Evolutionary conservation across 768 basidiomycete genomes (phyloP).

Genomic region (Phaeotremella skinneri): DNA sequence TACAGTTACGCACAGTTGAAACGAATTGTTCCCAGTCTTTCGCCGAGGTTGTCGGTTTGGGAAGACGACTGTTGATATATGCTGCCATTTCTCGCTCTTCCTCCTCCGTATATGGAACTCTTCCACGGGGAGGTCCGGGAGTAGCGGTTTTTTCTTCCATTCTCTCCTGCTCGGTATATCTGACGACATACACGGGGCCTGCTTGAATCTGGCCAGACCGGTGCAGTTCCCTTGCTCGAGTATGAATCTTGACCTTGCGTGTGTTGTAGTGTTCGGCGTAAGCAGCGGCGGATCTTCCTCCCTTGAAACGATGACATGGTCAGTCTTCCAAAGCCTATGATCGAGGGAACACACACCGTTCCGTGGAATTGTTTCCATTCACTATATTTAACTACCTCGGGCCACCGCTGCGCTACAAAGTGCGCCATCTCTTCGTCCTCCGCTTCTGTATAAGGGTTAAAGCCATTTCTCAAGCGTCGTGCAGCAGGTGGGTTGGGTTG

Average conservation of each 20-base stretch:
- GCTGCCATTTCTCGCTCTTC: constrained; percentile 23
- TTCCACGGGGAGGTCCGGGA: too few relatives aligned
- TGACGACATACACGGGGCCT: too few relatives aligned
- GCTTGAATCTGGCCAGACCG: not conserved
- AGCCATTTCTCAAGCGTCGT: too few relatives aligned
- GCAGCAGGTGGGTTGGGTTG: not conserved
- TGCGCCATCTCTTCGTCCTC: constrained; percentile 17
- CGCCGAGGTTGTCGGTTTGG: not conserved
- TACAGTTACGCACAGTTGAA: too few relatives aligned
- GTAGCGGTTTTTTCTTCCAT: too few relatives aligned
- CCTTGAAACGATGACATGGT: not conserved
- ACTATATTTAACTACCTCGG: not conserved
- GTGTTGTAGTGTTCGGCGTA: constrained; percentile 11
- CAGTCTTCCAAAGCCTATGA: not conserved
- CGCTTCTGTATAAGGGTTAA: constrained; percentile 6
- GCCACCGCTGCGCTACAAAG: not conserved
- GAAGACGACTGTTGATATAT: constrained; percentile 17
- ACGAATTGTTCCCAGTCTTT: constrained; percentile 16
- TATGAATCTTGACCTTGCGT: not conserved
- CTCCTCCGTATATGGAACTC: constrained; percentile 16
- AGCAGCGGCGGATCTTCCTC: constrained; percentile 4
- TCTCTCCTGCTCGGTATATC: too few relatives aligned
- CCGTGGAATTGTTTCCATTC: constrained; percentile 11
- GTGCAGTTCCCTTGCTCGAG: not conserved
- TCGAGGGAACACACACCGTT: constrained; percentile 2